These are phyloP conservation scores for Lactifluus piperatus DNA, from an alignment of 768 basidiomycete genomes.

Conservation along the genomic window DNA sequence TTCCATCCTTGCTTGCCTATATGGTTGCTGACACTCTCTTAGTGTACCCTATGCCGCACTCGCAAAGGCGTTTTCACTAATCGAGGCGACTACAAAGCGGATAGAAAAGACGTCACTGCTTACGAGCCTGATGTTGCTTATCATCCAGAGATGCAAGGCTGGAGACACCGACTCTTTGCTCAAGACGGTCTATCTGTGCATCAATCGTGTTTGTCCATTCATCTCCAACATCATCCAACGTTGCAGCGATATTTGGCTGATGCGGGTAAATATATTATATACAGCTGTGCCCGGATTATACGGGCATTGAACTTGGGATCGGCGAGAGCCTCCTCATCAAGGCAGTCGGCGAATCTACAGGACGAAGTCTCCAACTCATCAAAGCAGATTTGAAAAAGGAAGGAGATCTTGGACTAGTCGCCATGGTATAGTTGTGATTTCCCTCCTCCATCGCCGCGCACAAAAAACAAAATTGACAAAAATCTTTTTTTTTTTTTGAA, in stretches of 20 bases:
- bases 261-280: neutral
- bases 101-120: constrained; percentile 86
- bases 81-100: constrained; percentile 93
- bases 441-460: neutral
- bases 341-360: constrained; percentile 91
- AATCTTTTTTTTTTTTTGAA: too few relatives aligned
- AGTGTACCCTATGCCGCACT: constrained; percentile 95
- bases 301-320: constrained; percentile 91
- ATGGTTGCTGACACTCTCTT: neutral
- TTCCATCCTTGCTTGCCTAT: neutral
- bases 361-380: constrained; percentile 71
- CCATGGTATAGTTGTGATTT: constrained; percentile 64
- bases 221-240: neutral
- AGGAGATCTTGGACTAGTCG: constrained; percentile 92
- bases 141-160: constrained; percentile 77
- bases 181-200: constrained; percentile 90
- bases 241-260: neutral
- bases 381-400: constrained; percentile 92
- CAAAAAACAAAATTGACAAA: neutral
- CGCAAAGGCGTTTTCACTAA: constrained; percentile 77
- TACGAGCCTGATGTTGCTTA: constrained; percentile 81
- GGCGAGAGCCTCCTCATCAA: constrained; percentile 92
- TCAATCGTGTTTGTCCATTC: constrained; percentile 67
- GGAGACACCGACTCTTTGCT: constrained; percentile 70
- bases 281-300: constrained; percentile 90